phyloP scores from a whole-genome alignment of 768 basidiomycete genomes.

The Boletus rufocinnamomeus region DNA sequence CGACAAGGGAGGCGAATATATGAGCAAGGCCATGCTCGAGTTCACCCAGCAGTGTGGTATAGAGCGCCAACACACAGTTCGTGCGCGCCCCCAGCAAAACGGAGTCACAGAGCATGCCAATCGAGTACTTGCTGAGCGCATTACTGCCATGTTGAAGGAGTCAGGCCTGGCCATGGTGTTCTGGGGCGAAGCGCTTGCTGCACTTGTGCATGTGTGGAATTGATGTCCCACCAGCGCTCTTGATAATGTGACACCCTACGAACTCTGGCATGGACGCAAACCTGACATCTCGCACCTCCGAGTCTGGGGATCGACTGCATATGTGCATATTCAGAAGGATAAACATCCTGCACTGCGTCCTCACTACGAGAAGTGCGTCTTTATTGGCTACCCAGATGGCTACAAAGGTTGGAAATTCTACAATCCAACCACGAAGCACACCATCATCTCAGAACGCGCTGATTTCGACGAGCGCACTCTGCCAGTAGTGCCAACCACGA shows the following conservation, averaged over 20 bases:
- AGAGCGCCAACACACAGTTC: constrained; percentile 7
- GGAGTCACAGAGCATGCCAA: background rate
- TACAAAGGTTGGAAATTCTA: background rate
- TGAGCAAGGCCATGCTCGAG: constrained; percentile 27
- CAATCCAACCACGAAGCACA: background rate
- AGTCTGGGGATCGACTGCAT: background rate
- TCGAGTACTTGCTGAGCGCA: background rate
- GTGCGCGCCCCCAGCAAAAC: constrained; percentile 2
- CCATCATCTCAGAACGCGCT: too few relatives aligned
- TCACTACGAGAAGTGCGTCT: background rate
- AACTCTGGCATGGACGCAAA: background rate
- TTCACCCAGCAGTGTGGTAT: constrained; percentile 11
- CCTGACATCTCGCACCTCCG: background rate
- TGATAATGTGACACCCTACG: constrained; percentile 16
- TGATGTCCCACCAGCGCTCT: too few relatives aligned
- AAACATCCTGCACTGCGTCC: too few relatives aligned
- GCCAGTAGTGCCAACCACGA: too few relatives aligned
- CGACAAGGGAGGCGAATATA: too few relatives aligned
- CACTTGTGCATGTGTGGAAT: too few relatives aligned
- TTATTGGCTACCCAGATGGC: background rate
- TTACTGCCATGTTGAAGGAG: constrained; percentile 24
- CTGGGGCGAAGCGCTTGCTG: too few relatives aligned
- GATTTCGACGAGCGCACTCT: too few relatives aligned
- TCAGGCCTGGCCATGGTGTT: too few relatives aligned
- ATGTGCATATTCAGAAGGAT: background rate